A percentile compares a stretch with the other conserved stretches of the same genome.
These are phyloP conservation scores for Populus hybrid DNA, from an alignment of 441 rosid genomes.

Conservation along the genomic window DNA sequence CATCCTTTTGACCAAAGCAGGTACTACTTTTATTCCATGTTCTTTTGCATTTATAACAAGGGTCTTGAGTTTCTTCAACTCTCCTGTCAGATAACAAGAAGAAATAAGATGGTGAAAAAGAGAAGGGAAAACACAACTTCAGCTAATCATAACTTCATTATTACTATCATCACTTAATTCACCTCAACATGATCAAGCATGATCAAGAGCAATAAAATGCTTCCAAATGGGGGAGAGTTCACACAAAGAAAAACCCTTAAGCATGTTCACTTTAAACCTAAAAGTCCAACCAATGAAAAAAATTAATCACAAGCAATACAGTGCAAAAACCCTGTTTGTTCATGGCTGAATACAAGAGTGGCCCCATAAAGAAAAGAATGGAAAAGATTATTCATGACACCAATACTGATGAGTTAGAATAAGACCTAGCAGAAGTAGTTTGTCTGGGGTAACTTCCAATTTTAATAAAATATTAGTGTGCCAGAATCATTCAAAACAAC, in stretches of 20 bases:
- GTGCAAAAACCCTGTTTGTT: too few relatives aligned
- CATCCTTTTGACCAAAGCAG: conserved; percentile 61
- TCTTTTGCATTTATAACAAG: conserved; percentile 60
- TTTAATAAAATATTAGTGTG: neutral
- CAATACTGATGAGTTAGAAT: neutral
- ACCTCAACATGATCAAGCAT: neutral
- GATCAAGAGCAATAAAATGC: neutral
- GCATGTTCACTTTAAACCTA: neutral
- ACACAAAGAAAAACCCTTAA: neutral
- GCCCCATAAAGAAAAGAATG: neutral
- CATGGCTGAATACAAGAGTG: neutral
- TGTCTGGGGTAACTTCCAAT: neutral
- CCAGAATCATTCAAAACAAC: neutral
- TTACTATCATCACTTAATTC: neutral
- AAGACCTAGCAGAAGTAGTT: neutral
- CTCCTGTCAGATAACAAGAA: conserved; percentile 42
- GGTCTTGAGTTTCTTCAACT: conserved; percentile 60
- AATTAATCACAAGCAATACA: neutral
- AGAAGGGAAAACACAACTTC: neutral
- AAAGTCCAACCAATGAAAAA: neutral
- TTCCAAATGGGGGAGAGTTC: neutral
- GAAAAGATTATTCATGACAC: neutral
- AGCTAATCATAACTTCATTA: neutral
- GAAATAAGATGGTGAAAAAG: conserved; percentile 1
- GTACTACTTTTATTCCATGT: conserved; percentile 42